Percentiles rank a stretch among this genome's conserved stretches.
Evolutionary conservation across 78 protist species (phyloP).

Genomic region (Dictyostelium citrinum): DNA sequence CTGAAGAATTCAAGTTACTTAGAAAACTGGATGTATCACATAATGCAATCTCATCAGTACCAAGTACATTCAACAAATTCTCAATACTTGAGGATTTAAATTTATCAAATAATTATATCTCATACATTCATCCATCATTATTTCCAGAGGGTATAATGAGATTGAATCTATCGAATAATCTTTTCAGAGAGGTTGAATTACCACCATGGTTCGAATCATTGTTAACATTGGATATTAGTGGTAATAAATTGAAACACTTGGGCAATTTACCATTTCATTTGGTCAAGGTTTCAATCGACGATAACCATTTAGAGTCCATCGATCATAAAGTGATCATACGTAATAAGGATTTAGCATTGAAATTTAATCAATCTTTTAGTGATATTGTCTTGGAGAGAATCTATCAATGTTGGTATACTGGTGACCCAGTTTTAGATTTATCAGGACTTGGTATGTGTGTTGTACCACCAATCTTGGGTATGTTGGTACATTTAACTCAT

Average conservation of each 20-base stretch:
- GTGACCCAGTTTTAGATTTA: slow-evolving; percentile 36
- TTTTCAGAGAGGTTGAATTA: slow-evolving; percentile 2
- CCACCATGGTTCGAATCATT: slow-evolving; percentile 45
- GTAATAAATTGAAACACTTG: slow-evolving; percentile 8
- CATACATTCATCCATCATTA: neutral
- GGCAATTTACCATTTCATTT: slow-evolving; percentile 64
- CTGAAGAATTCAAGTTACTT: neutral
- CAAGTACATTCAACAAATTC: slow-evolving; percentile 1
- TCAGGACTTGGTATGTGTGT: slow-evolving; percentile 42
- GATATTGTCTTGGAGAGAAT: slow-evolving; percentile 46
- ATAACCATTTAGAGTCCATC: slow-evolving; percentile 15
- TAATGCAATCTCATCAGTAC: neutral
- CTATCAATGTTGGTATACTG: slow-evolving; percentile 36
- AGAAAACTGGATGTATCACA: slow-evolving; percentile 22
- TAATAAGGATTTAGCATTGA: slow-evolving; percentile 8
- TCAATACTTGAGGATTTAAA: slow-evolving; percentile 7
- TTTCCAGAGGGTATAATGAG: slow-evolving; percentile 37
- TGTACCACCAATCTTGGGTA: slow-evolving; percentile 8
- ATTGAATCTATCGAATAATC: slow-evolving; percentile 29
- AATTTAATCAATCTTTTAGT: slow-evolving; percentile 33
- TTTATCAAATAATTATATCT: neutral
- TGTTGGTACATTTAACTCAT: slow-evolving; percentile 27
- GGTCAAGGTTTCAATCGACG: neutral
- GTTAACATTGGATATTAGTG: neutral
- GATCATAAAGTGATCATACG: slow-evolving; percentile 34